Evolutionary conservation across 805 yeast genomes (phyloP), one percentile per base, ranked within the genome.

Genomic region (Kluyveromyces starmeri): DNA sequence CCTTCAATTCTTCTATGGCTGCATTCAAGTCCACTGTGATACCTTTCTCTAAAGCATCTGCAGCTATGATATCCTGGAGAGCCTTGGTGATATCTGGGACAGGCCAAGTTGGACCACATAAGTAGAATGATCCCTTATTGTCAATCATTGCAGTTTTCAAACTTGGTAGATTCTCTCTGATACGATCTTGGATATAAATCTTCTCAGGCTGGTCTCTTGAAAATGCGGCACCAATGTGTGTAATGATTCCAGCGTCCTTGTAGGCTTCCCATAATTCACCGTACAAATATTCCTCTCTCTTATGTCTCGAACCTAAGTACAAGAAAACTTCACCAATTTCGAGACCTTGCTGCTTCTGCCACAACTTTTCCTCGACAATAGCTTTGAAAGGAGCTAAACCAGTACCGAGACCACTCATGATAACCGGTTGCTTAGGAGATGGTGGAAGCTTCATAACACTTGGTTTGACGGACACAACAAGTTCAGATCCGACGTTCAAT

Each of bases 51-150:
- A 64, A 67, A 17, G 95, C 94, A 44, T 83, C 95, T 29, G 71
- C 70, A 16, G 61, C 59, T 34, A 86, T 70, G 47, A 89, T 81
- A 44, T 84, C 95, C 52, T 81, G 81, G 47, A 89, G 67, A 50
- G 95, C 94, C 28, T 79, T 81, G 35, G 95, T 83, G 50, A 89
- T 83, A 58, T 88, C 96, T 8, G 97, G 96, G 53, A 89, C 96
- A 21, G 97, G 97, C 97, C 97, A 89, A 2, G 96, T 89, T 27
- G 97, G 97, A 43, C 97, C 97, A 75, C 97, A 89, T 57, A 89
- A 70, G 65, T 89, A 89, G 73, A 89, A 89, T 17, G 86, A 78
- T 38, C 97, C 97, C 38, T 78, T 65, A 63, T 86, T 71, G 43
- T 67, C 64, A 28, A 78, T 80, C 60, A 89, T 75, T 33, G 95